Percentiles rank a stretch among this genome's conserved stretches.
phyloP scores from a whole-genome alignment of 2,329 filamentous ascomycete species.

The Hymenoscyphus linearis region DNA sequence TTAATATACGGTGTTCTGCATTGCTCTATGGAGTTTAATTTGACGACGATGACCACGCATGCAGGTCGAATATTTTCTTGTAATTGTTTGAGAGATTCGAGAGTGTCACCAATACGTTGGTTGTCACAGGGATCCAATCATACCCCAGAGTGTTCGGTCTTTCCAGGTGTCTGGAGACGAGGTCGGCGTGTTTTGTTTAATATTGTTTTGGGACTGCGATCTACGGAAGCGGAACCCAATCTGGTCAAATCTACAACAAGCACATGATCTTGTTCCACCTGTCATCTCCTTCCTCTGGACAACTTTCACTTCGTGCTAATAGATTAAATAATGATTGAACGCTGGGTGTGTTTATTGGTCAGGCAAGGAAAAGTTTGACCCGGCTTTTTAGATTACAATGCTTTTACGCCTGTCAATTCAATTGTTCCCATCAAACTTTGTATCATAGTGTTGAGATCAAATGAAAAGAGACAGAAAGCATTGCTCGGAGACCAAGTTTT shows the following conservation, averaged over 20 bases:
- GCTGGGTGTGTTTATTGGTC: conserved; percentile 26
- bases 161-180: conserved; percentile 25
- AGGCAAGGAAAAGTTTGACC: conserved; percentile 3
- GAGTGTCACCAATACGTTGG: conserved; percentile 30
- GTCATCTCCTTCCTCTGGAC: background rate
- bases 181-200: conserved; percentile 7
- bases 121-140: conserved; percentile 32
- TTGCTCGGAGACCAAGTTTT: conserved; percentile 26
- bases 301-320: conserved; percentile 7
- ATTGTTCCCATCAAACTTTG: conserved; percentile 5
- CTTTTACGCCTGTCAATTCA: conserved; percentile 10
- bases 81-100: conserved; percentile 38
- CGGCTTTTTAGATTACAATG: background rate
- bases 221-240: background rate
- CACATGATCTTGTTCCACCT: conserved; percentile 17
- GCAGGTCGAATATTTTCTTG: conserved; percentile 38
- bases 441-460: conserved; percentile 6
- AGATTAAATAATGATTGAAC: conserved; percentile 17
- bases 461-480: conserved; percentile 18
- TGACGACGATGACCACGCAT: conserved; percentile 31
- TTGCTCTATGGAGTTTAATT: conserved; percentile 34
- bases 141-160: conserved; percentile 35
- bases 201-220: background rate
- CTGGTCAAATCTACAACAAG: conserved; percentile 14
- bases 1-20: conserved; percentile 35